Percentiles rank a stretch among this genome's conserved stretches.
Evolutionary conservation across 2,329 filamentous ascomycete genomes (phyloP).

Genomic region (Aspergillus caelatus): DNA sequence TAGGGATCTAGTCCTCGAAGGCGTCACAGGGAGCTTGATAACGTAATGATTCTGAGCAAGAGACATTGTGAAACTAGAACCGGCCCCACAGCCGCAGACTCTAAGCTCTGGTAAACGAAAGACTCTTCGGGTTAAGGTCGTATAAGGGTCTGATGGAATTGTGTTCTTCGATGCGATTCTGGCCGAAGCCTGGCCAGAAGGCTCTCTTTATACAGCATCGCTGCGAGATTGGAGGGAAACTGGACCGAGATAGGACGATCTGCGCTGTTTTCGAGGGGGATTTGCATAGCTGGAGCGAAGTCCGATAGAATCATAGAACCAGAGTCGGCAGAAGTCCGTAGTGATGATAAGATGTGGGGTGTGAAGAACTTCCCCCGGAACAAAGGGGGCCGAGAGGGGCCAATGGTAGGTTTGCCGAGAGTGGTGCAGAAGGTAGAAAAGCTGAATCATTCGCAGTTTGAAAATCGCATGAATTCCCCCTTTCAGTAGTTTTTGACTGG

Average conservation of each 20-base stretch:
- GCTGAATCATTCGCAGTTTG: background rate
- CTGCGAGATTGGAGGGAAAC: background rate
- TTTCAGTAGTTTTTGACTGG: background rate
- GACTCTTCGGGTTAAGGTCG: background rate
- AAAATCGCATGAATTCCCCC: slow-evolving; percentile 3
- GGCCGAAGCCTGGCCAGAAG: background rate
- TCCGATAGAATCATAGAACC: background rate
- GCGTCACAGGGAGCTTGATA: slow-evolving; percentile 33
- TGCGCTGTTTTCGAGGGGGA: background rate
- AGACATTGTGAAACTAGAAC: slow-evolving; percentile 14
- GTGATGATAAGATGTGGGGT: background rate
- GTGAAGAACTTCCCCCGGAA: background rate
- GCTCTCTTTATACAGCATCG: background rate
- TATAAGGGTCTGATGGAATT: background rate
- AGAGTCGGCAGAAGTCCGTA: background rate
- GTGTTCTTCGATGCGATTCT: background rate
- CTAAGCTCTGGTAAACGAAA: background rate
- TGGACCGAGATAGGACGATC: background rate
- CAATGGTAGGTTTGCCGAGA: background rate
- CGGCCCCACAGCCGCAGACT: background rate
- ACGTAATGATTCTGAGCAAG: slow-evolving; percentile 29
- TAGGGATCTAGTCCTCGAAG: slow-evolving; percentile 20
- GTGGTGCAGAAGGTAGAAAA: background rate
- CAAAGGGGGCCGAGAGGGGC: background rate
- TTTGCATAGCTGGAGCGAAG: background rate